phyloP scores from a whole-genome alignment of 345 rosid species.

The Schrenkiella parvula region DNA sequence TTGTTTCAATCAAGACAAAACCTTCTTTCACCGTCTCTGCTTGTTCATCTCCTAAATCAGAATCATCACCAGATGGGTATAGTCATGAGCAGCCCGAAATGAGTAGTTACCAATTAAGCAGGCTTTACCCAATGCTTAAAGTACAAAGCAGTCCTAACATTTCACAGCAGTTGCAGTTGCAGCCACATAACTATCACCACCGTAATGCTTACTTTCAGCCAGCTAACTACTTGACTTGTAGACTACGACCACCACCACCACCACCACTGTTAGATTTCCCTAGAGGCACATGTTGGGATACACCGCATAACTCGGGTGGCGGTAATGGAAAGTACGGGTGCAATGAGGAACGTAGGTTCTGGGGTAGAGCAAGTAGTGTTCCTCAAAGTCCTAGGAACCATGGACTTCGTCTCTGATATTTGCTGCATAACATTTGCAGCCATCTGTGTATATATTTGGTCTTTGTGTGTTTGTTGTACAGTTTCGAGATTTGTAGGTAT shows the following conservation, averaged over 20 bases:
- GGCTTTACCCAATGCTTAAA: conserved; percentile 45
- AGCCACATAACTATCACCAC: conserved; percentile 32
- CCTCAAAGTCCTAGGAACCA: conserved; percentile 49
- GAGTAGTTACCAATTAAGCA: conserved; percentile 15
- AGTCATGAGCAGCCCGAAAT: conserved; percentile 34
- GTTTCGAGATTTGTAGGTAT: not conserved
- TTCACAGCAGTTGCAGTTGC: conserved; percentile 26
- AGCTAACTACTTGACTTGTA: conserved; percentile 18
- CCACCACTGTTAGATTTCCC: conserved; percentile 34
- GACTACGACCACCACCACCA: conserved; percentile 29
- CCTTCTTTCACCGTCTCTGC: conserved; percentile 52
- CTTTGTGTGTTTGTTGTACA: conserved; percentile 6
- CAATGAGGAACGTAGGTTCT: conserved; percentile 19
- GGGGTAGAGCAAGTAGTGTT: conserved; percentile 44
- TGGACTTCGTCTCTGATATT: conserved; percentile 3
- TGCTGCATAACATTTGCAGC: not conserved
- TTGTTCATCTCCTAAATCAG: conserved; percentile 55
- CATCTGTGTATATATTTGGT: not conserved
- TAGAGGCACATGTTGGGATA: not conserved
- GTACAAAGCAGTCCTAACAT: conserved; percentile 79
- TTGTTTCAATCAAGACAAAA: conserved; percentile 29
- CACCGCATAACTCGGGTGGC: conserved; percentile 25
- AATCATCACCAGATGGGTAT: conserved; percentile 57
- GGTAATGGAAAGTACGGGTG: conserved; percentile 18
- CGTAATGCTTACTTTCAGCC: conserved; percentile 28